A percentile compares a stretch with the other conserved stretches of the same genome.
These are phyloP conservation scores for Laguncularia racemosa DNA, from an alignment of 345 rosid genomes.

Conservation along the genomic window DNA sequence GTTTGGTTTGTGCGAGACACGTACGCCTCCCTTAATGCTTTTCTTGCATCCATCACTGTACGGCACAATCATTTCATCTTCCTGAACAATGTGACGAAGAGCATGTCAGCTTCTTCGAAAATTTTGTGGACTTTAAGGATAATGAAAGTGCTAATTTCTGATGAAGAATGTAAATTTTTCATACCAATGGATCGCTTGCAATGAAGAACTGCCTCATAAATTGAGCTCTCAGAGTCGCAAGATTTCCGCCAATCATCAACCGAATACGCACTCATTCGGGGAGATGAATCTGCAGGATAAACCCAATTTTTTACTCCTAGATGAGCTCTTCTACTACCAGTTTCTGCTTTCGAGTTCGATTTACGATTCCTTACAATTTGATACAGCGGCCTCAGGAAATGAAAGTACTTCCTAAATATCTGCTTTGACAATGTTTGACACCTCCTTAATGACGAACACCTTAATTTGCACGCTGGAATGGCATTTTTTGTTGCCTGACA, in stretches of 20 bases:
- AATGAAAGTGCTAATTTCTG: background rate
- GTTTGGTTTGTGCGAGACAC: background rate
- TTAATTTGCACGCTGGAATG: constrained; percentile 18
- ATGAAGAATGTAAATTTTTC: background rate
- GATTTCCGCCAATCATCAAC: constrained; percentile 45
- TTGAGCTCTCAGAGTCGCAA: constrained; percentile 18
- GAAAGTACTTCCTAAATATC: constrained; percentile 58
- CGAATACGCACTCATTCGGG: constrained; percentile 57
- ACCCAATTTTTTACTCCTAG: constrained; percentile 33
- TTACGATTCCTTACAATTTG: constrained; percentile 39
- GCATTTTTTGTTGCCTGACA: constrained; percentile 17
- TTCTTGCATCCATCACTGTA: background rate
- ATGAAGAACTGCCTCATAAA: constrained; percentile 21
- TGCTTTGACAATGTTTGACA: constrained; percentile 46
- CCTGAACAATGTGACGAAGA: background rate
- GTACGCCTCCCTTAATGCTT: background rate
- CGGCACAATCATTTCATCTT: background rate
- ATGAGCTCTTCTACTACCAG: constrained; percentile 18
- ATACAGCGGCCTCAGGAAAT: constrained; percentile 62
- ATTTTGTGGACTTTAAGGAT: background rate
- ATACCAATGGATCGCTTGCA: constrained; percentile 21
- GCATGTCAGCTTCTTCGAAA: background rate
- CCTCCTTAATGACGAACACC: constrained; percentile 38
- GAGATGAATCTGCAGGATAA: constrained; percentile 57
- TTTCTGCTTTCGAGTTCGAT: constrained; percentile 29